phyloP scores from a whole-genome alignment of 1,284 basidiomycete genomes.

The Ceratobasidium sp. region DNA sequence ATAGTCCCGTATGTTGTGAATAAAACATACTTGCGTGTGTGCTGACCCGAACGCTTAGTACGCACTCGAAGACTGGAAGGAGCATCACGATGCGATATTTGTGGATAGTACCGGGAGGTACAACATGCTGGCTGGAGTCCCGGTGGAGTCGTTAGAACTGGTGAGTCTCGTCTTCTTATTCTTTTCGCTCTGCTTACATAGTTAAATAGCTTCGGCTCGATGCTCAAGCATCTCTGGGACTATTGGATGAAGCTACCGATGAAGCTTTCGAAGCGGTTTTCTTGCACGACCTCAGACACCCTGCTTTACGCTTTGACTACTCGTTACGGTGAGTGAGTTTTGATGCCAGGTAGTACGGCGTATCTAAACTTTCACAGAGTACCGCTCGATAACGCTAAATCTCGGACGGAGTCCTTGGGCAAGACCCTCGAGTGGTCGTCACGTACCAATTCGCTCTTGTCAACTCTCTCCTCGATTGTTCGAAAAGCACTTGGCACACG shows the following conservation, averaged over 20 bases:
- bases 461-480: slow-evolving; percentile 61
- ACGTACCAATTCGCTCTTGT: slow-evolving; percentile 61
- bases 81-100: slow-evolving; percentile 58
- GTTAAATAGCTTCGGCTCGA: slow-evolving; percentile 71
- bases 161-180: slow-evolving; percentile 45
- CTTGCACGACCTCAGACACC: slow-evolving; percentile 68
- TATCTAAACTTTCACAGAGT: slow-evolving; percentile 57
- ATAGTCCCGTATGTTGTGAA: slow-evolving; percentile 58
- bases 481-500: slow-evolving; percentile 75
- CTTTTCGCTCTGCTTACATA: background rate
- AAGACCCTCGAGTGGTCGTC: slow-evolving; percentile 68
- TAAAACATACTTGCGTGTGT: slow-evolving; percentile 45
- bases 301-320: slow-evolving; percentile 68
- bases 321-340: slow-evolving; percentile 62
- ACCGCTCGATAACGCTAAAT: slow-evolving; percentile 63
- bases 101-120: slow-evolving; percentile 81
- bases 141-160: slow-evolving; percentile 58
- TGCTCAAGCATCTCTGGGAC: slow-evolving; percentile 73
- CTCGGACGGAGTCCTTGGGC: slow-evolving; percentile 57
- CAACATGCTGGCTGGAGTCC: slow-evolving; percentile 82
- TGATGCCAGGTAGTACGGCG: background rate
- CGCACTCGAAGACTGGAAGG: slow-evolving; percentile 65
- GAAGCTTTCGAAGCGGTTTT: slow-evolving; percentile 81
- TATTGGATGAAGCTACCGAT: slow-evolving; percentile 57
- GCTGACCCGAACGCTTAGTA: slow-evolving; percentile 40